Evolutionary conservation across 2,329 filamentous ascomycete genomes (phyloP), one percentile per base, ranked within the genome.

Genomic region (Pseudonectria buxi): DNA sequence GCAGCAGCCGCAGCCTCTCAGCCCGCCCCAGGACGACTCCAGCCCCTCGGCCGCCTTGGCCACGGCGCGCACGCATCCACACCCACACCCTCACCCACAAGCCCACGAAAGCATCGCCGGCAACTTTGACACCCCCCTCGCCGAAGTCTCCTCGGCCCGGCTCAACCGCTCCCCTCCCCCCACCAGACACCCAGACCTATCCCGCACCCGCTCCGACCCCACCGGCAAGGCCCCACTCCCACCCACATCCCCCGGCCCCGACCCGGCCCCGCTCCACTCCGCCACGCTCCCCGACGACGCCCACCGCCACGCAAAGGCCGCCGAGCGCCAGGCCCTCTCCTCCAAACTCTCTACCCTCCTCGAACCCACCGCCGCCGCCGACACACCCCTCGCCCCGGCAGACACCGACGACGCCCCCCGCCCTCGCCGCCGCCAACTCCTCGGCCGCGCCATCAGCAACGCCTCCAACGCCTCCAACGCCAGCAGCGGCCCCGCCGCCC

Each of bases 391-490:
- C 13, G 34, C 39, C 4, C 41, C 44, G 6, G 44, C 46, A 22
- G 44, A 41, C 28, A 38, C 32, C 7, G 41, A 46, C 28, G 37
- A 35, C 25, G 29, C 30, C 12, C 29, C 55, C 35, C 44, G 55
- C 13, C 47, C 58, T 35, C 46, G 65, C 2, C 62, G 66, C 33
- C 69, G 72, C 10, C 63, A 69, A 35, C 71, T 80, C 37, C 59
- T 80, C 3, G 76, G 76, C 5, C 71, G 76, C 10, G 76, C 73
- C 3, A 57, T 72, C 18, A 78, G 74, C 57, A 78, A 78, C 48
- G 66, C 65, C 3, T 79, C 74, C 3, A 68, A 67, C 1, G 62
- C 63, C n/a, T n/a, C n/a, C n/a, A n/a, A n/a, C n/a, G n/a, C n/a
- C 5, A 75, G 71, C 35, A 69, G 59, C 34, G 52, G n/a, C n/a